A percentile compares a stretch with the other conserved stretches of the same genome.
phyloP scores from a whole-genome alignment of 1,284 basidiomycete species.

The Boletus hoseneyae region DNA sequence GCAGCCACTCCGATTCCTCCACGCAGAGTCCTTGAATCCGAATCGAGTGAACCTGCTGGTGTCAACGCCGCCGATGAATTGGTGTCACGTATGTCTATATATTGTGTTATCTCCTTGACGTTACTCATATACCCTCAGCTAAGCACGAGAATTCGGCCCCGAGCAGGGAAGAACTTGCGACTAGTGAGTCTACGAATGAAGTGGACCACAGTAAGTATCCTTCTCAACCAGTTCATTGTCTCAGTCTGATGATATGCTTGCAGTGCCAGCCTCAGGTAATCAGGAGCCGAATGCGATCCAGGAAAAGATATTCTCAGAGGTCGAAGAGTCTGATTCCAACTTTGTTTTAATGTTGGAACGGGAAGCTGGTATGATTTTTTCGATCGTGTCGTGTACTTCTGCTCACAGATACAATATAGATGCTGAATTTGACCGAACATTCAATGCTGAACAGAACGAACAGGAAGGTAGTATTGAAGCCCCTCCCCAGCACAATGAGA shows the following conservation, averaged over 20 bases:
- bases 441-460: slow-evolving; percentile 15
- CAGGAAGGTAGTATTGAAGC: slow-evolving; percentile 20
- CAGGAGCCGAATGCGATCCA: slow-evolving; percentile 10
- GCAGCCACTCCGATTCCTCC: slow-evolving; percentile 13
- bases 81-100: slow-evolving; percentile 11
- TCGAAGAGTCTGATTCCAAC: slow-evolving; percentile 29
- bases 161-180: neutral
- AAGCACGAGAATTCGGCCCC: slow-evolving; percentile 1
- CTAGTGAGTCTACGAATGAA: slow-evolving; percentile 4
- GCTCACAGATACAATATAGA: slow-evolving; percentile 20
- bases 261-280: slow-evolving; percentile 9
- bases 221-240: neutral
- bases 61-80: neutral
- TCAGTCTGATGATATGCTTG: slow-evolving; percentile 7
- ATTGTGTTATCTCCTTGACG: neutral
- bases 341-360: slow-evolving; percentile 26
- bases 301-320: slow-evolving; percentile 10
- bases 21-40: slow-evolving; percentile 6
- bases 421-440: slow-evolving; percentile 27
- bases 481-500: slow-evolving; percentile 20
- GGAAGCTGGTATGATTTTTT: slow-evolving; percentile 24
- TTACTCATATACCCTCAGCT: slow-evolving; percentile 13
- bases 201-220: slow-evolving; percentile 12
- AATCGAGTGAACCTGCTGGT: neutral
- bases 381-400: neutral